Base-by-base conservation (phyloP, 75 land plant genomes). In the Gnetum montanum region DNA sequence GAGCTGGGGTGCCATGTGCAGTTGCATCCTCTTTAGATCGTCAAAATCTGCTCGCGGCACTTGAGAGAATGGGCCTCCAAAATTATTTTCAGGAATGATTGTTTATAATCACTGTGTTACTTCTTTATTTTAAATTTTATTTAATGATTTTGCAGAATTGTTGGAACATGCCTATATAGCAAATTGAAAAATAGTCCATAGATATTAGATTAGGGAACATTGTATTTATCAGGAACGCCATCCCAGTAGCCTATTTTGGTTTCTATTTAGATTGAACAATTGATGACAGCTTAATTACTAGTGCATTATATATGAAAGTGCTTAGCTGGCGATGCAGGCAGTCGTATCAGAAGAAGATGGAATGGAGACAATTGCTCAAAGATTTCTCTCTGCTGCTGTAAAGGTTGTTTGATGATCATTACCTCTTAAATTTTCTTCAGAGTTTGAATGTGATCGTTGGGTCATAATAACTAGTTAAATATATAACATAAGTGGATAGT, bases 341-440 rank as follows among this genome's bases (percentile, higher is more conserved):
- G 36, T 94, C 51, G 87, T 94, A 19, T 67, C 96, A 22, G 97
- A 89, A 55, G 98, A 94, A 68, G 98, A 94, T 61, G 98, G 96
- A 31, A 94, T 94, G 98, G 96, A 94, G 47, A 90, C 98, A 15
- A 94, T 85, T 41, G 98, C 98, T 55, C 98, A 90, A 59, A 82
- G 78, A 64, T 90, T 85, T 61, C 95, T 94, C 31, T 94, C 98
- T n/a, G 98, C 98, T 58, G 87, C 98, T 43, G 72, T 94, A 44
- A 94, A 94, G 95, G 95, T 89, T 37, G 30, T 15, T 41, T 22
- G 48, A n/a, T n/a, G n/a, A n/a, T n/a, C n/a, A n/a, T 7, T 13
- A 8, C 7, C 20, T 13, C 8, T 27, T 12, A 13, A 10, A 8
- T 55, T 28, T 55, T 16, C 20, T 49, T 54, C 31, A 20, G 13